Conservation (phyloP, 805 yeast genomes). For the Ogataea pilisensis region DNA sequence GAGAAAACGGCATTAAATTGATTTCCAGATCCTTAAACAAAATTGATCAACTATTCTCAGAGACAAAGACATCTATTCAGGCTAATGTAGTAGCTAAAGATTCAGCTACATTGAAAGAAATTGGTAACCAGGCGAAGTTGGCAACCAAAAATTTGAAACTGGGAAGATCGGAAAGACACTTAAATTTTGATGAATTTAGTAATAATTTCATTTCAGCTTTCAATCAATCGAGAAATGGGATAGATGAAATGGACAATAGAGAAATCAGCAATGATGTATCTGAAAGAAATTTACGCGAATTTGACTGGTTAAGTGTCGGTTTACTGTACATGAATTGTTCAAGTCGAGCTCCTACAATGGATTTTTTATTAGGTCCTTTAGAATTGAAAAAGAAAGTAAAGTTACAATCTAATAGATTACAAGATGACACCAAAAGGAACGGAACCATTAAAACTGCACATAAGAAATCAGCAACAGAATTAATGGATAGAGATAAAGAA, state of each 20-base stretch:
- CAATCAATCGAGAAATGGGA: conserved; percentile 22
- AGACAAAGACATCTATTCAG: conserved; percentile 33
- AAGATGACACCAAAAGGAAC: conserved; percentile 39
- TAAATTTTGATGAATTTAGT: conserved; percentile 46
- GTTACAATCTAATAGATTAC: conserved; percentile 31
- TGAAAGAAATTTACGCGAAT: conserved; percentile 27
- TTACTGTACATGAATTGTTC: conserved; percentile 44
- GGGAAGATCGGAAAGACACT: conserved; percentile 49
- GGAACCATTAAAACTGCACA: conserved; percentile 47
- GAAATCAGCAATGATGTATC: conserved; percentile 8
- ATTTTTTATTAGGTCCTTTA: conserved; percentile 70
- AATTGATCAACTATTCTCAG: conserved; percentile 44
- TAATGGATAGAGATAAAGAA: conserved; percentile 43
- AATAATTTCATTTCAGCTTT: conserved; percentile 35
- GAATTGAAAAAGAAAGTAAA: conserved; percentile 51
- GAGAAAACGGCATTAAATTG: conserved; percentile 52
- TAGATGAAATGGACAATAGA: conserved; percentile 19
- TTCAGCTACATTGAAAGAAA: conserved; percentile 56
- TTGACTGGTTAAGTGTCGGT: conserved; percentile 62
- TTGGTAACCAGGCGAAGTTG: conserved; percentile 58
- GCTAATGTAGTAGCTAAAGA: conserved; percentile 54
- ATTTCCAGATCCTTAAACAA: conserved; percentile 42
- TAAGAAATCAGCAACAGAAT: conserved; percentile 47
- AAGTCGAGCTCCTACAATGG: conserved; percentile 44
- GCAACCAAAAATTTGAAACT: conserved; percentile 59